phyloP scores from a whole-genome alignment of 139 green algal species.

The Raphidocelis subcapitata region DNA sequence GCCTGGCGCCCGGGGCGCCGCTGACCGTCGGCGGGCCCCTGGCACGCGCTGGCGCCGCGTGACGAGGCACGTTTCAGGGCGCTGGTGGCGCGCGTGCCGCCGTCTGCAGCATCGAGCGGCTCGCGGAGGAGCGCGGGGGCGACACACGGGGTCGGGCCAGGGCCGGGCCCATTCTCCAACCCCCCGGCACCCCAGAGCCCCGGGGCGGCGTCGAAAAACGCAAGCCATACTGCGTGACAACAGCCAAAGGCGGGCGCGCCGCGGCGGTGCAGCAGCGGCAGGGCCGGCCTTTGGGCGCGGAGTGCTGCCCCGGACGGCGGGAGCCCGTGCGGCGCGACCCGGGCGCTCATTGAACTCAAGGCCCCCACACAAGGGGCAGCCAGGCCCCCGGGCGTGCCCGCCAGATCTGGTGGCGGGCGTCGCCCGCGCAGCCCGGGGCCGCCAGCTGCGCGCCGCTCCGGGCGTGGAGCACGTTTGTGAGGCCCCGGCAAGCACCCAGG shows the following conservation, averaged over 20 bases:
- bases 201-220: not conserved
- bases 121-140: too few relatives aligned
- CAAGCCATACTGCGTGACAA: not conserved
- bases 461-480: too few relatives aligned
- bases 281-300: not conserved
- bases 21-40: too few relatives aligned
- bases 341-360: too few relatives aligned
- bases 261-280: not conserved
- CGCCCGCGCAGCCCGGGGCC: too few relatives aligned
- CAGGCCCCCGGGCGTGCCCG: too few relatives aligned
- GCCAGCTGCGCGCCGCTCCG: too few relatives aligned
- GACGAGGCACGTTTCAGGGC: not conserved
- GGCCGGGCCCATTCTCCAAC: not conserved
- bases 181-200: not conserved
- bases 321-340: too few relatives aligned
- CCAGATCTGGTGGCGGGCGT: constrained; percentile 22
- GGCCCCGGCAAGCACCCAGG: not conserved
- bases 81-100: not conserved
- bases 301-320: too few relatives aligned
- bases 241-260: not conserved
- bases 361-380: too few relatives aligned
- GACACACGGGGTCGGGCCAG: not conserved
- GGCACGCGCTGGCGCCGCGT: too few relatives aligned
- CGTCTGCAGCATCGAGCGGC: not conserved
- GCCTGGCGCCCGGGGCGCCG: too few relatives aligned